Evolutionary conservation across 2,329 filamentous ascomycete genomes (phyloP), one percentile per base, ranked within the genome.

Genomic region (Blastomyces emzantsi): DNA sequence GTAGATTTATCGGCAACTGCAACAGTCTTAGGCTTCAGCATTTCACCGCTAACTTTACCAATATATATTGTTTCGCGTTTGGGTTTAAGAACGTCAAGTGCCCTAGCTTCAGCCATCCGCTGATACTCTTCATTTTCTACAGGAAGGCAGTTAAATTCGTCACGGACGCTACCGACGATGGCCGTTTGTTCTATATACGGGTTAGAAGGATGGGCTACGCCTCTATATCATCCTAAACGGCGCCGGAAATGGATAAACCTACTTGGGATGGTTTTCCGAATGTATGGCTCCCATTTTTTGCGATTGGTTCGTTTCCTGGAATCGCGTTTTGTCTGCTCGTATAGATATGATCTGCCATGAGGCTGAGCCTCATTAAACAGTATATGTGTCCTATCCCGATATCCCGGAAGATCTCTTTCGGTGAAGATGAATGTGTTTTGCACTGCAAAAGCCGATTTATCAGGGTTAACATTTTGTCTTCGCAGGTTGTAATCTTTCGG

Each of bases 401-500:
- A 92, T 47, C 90, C 90, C 0, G 92, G 90, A 28, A 96, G 83
- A 71, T 97, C 91, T 74, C 96, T 92, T 77, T 99, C 94, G 51
- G 89, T 92, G 73, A 99, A 99, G 63, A 97, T 81, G 73, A 89
- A 96, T 25, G 92, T 94, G 76, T 96, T 97, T 71, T 85, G 85
- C 43, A 93, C 85, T 63, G 75, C 70, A 64, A 76, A 75, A 9
- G 73, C 71, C 39, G 73, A 69, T 47, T 72, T 72, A 65, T 75
- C 74, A 11, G 76, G 65, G n/a, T 84, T 77, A 52, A 80, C 74
- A 51, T 85, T 83, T 30, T 84, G 87, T 57, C 91, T 82, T 57
- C 91, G 87, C 64, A 97, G 79, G 68, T 90, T 85, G 77, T 97
- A 99, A 72, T 96, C 91, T 72, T 90, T 90, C 13, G 92, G 92